Evolutionary conservation across 192 early-diverging fungal species (phyloP), one percentile per base, ranked within the genome.

Genomic region (Coemansia sp.): DNA sequence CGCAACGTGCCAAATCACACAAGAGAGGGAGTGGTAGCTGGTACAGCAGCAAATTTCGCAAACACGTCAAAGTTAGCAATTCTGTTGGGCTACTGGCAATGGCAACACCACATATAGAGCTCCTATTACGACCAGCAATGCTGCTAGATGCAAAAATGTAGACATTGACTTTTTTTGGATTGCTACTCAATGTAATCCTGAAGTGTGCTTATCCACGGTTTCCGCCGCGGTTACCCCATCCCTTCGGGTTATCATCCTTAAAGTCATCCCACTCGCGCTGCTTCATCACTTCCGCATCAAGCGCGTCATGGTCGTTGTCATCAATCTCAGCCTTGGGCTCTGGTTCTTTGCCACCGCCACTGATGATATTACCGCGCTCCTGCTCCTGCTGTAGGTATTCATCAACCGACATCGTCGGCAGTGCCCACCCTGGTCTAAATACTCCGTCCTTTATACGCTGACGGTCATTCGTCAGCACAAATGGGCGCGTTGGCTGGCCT

Each of bases 381-480:
- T 85, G 79, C 73, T 99, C 94, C 54, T 87, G 85, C 50, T 93
- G 83, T 60, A 98, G 64, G 64, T 95, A 99, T 76, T 98, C 91
- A 49, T 99, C 97, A 51, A 99, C 87, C 0, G 92, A 85, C 96
- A 99, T 98, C 5, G 96, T 97, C 7, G 97, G 97, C 60, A 99
- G 64, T 25, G 85, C 89, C 72, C 91, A 90, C 10, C 91, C 87
- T 1, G 91, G 93, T 21, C 89, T 54, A 68, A 95, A 99, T 12
- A 98, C 96, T 22, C 86, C 82, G 26, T 95, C 79, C 54, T 83
- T 83, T 51, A 96, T 82, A 41, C 83, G 81, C 62, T 90, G 82
- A 5, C 91, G 85, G 59, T 90, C 73, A 60, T 79, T 90, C 1
- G 90, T 93, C 32, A 99, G 87, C 22, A 93, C 83, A 84, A 99